Conservation (phyloP, 805 yeast genomes). For the Ogataea methylovora region DNA sequence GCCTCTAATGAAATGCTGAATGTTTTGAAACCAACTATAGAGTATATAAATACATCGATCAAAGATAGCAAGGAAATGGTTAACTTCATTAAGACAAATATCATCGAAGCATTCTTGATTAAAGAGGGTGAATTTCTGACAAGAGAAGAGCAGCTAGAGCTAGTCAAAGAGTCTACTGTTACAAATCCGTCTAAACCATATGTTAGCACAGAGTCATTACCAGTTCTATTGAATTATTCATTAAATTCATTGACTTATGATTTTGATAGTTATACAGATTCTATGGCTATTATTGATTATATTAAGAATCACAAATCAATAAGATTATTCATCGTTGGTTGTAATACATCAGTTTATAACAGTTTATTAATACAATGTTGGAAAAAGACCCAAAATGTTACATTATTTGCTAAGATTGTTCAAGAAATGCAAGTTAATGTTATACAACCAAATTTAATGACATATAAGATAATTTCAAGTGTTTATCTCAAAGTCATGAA, state of each 20-base stretch:
- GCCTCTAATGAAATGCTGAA: constrained; percentile 6
- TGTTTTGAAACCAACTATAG: constrained; percentile 13
- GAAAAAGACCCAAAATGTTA: constrained; percentile 20
- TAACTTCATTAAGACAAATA: constrained; percentile 10
- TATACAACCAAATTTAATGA: constrained; percentile 20
- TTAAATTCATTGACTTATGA: constrained; percentile 23
- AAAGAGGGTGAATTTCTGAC: neutral
- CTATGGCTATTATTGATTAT: constrained; percentile 12
- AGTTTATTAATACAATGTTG: constrained; percentile 18
- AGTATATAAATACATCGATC: constrained; percentile 14
- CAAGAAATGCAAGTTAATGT: constrained; percentile 24
- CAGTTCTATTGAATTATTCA: constrained; percentile 18
- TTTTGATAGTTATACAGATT: constrained; percentile 21
- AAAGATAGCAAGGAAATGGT: constrained; percentile 13
- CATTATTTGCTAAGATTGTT: constrained; percentile 13
- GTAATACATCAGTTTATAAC: constrained; percentile 24
- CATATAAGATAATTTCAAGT: constrained; percentile 17
- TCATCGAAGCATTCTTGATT: constrained; percentile 12
- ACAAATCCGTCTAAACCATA: constrained; percentile 15
- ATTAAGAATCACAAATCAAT: constrained; percentile 21
- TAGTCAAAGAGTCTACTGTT: constrained; percentile 5
- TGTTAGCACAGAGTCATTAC: constrained; percentile 17
- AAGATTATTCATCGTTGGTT: constrained; percentile 22
- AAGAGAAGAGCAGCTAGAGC: neutral
- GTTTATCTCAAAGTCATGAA: constrained; percentile 23